Percentiles rank a stretch among this genome's conserved stretches.
These are phyloP conservation scores for Zymoseptoria tritici DNA, from an alignment of 2,329 filamentous ascomycete species.

Conservation along the genomic window DNA sequence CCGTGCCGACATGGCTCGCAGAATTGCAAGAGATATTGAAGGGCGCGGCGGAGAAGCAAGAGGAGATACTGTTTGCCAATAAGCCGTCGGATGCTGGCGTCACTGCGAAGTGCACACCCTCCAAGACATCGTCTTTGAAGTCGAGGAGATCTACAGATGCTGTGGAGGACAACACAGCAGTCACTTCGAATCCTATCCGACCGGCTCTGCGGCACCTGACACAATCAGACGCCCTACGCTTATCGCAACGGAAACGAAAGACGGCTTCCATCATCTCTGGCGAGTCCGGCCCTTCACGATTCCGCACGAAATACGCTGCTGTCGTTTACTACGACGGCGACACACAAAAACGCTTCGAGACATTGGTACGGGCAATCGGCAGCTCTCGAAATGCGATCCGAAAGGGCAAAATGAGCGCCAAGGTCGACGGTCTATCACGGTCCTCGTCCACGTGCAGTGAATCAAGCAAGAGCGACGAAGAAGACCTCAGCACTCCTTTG, in stretches of 20 bases:
- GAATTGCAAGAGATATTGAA: conserved; percentile 25
- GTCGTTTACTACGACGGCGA: conserved; percentile 90
- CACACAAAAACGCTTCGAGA: conserved; percentile 74
- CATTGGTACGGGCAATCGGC: conserved; percentile 73
- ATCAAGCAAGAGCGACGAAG: conserved; percentile 31
- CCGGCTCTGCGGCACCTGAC: conserved; percentile 22
- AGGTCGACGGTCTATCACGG: conserved; percentile 48
- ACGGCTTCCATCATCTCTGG: conserved; percentile 36
- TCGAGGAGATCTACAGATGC: conserved; percentile 11
- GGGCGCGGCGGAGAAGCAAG: conserved; percentile 20
- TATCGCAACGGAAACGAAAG: conserved; percentile 37
- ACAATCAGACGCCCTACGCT: conserved; percentile 21
- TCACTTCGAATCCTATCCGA: conserved; percentile 6
- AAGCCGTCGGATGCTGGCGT: conserved; percentile 10
- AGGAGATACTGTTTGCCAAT: conserved; percentile 21
- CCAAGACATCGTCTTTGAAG: conserved; percentile 16
- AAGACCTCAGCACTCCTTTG: conserved; percentile 24
- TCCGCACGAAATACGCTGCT: conserved; percentile 66
- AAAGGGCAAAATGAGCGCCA: conserved; percentile 78
- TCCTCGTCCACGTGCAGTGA: conserved; percentile 28
- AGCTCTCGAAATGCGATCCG: conserved; percentile 74
- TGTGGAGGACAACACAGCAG: background rate
- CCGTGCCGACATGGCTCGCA: conserved; percentile 27
- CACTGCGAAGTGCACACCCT: background rate
- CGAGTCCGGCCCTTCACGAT: conserved; percentile 44